A percentile compares a stretch with the other conserved stretches of the same genome.
Conservation (phyloP, 2,329 filamentous ascomycete genomes). For the Penicillium sp. region DNA sequence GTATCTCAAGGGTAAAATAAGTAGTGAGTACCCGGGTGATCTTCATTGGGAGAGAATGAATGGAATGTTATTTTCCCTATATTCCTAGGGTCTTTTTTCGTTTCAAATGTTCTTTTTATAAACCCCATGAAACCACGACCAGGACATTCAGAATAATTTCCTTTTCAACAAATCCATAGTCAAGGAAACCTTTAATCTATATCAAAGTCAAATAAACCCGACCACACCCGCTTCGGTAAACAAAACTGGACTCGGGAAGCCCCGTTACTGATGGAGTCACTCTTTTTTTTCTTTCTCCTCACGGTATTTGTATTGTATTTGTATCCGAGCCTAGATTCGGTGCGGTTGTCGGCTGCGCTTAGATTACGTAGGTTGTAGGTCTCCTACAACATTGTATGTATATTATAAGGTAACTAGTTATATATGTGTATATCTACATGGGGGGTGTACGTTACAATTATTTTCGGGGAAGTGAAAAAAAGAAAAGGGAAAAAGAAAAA, state of each 20-base stretch:
- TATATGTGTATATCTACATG: neutral
- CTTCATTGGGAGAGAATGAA: conserved; percentile 1
- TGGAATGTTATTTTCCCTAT: neutral
- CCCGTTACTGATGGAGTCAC: conserved; percentile 11
- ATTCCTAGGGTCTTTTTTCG: neutral
- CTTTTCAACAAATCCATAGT: neutral
- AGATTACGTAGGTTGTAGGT: neutral
- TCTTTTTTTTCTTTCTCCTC: neutral
- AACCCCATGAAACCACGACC: too few species aligned
- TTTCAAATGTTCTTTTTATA: conserved; percentile 5
- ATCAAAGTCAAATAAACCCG: conserved; percentile 10
- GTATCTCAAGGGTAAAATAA: neutral
- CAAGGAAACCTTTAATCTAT: neutral
- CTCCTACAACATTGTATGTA: neutral
- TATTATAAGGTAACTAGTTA: neutral
- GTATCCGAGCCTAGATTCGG: neutral
- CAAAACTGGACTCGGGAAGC: conserved; percentile 21
- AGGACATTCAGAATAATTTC: too few species aligned
- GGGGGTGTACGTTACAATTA: neutral
- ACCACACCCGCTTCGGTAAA: conserved; percentile 19
- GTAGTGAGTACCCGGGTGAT: neutral
- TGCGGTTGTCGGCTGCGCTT: neutral
- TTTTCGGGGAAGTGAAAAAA: neutral
- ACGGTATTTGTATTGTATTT: conserved; percentile 6
- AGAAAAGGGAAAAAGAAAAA: neutral